Base-by-base conservation (phyloP, 2,329 filamentous ascomycete species). In the Trichoderma sp. region DNA sequence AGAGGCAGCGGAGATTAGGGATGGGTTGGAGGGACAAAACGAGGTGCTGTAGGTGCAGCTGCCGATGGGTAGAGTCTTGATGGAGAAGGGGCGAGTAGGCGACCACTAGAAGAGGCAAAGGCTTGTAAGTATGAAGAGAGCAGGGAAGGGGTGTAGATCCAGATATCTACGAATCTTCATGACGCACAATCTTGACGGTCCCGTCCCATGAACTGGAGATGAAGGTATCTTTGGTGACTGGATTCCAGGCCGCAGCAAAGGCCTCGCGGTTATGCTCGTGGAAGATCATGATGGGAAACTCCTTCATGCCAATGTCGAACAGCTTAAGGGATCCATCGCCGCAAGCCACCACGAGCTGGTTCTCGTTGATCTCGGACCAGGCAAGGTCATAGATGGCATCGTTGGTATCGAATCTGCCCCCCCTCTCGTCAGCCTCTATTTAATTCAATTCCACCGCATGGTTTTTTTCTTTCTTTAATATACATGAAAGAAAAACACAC, bases 291-390 rank as follows among this genome's bases (percentile, higher is more conserved):
- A 99, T 86, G 9, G 95, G 95, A 76, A 95, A 98, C 52, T 94
- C 87, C 72, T 90, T 84, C 37, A 96, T 85, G 4, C 86, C 87
- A 35, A 94, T 86, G 80, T 99, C 95, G 79, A 95, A 99, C 56
- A 99, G 87, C 81, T 97, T 97, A 75, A 99, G 86, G 65, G 92
- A 94, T 66, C 95, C 95, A 81, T 99, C 95, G 71, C 95, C 95
- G 72, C 92, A 94, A 0, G 93, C 94, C 1, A 91, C 90, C 22
- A 97, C 86, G 61, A 97, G 83, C 81, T 99, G 95, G 80, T 95
- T 97, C 82, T 97, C 94, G 82, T 99, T 94, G 72, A 93, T 88
- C 82, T 99, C 95, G 19, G 93, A 97, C 93, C 95, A 98, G 29
- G 94, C 87, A 64, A 95, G 84, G 80, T 99, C 95, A 80, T 97